Evolutionary conservation across 495 filamentous ascomycete genomes (phyloP).

Genomic region (Cercophora scortea): DNA sequence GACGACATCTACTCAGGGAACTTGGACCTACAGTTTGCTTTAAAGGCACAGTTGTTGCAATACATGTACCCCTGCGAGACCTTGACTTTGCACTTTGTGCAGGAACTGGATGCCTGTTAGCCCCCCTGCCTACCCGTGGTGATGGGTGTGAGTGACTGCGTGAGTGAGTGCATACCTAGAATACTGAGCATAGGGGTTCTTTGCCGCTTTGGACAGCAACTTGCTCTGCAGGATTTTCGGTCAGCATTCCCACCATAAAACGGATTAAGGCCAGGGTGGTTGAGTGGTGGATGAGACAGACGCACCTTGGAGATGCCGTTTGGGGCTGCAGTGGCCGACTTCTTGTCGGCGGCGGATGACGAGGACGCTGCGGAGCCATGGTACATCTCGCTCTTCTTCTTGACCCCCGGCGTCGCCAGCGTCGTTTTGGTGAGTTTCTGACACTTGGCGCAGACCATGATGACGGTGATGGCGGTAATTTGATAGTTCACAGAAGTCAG

Average conservation of each 20-base stretch:
- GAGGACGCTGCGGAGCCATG: slow-evolving; percentile 51
- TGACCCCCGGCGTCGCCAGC: slow-evolving; percentile 61
- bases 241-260: slow-evolving; percentile 1
- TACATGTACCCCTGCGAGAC: slow-evolving; percentile 53
- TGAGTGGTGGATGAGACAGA: no score
- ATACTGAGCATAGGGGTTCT: slow-evolving; percentile 65
- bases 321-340: slow-evolving; percentile 46
- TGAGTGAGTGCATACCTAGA: slow-evolving; percentile 15
- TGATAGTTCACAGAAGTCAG: no score
- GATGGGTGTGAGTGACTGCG: background rate
- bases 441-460: slow-evolving; percentile 66
- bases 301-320: slow-evolving; percentile 47
- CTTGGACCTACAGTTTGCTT: slow-evolving; percentile 47
- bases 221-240: slow-evolving; percentile 52
- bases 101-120: slow-evolving; percentile 26
- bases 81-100: slow-evolving; percentile 57
- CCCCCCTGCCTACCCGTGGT: background rate
- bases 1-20: background rate
- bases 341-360: slow-evolving; percentile 25
- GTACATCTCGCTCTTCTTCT: slow-evolving; percentile 67
- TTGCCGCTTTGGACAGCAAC: slow-evolving; percentile 57
- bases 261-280: background rate
- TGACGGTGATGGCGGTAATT: slow-evolving; percentile 1
- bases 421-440: slow-evolving; percentile 55
- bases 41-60: slow-evolving; percentile 62